A percentile compares a stretch with the other conserved stretches of the same genome.
Evolutionary conservation across 768 basidiomycete genomes (phyloP).

Genomic region (Xanthoconium purpureum): DNA sequence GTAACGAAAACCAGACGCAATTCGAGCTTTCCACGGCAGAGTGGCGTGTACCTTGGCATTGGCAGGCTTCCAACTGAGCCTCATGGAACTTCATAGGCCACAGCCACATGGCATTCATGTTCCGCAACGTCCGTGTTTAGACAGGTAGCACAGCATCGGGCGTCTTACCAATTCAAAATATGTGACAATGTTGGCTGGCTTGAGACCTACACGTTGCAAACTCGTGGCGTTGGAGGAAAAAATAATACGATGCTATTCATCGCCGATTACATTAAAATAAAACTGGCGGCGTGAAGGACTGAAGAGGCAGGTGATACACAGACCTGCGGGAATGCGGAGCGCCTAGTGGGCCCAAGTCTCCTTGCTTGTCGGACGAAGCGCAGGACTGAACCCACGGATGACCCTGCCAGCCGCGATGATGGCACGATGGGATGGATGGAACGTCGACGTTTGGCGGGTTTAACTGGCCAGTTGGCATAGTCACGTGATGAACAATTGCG

Average conservation of each 20-base stretch:
- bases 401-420: slow-evolving; percentile 4
- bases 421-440: background rate
- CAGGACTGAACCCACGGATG: slow-evolving; percentile 3
- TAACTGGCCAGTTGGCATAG: background rate
- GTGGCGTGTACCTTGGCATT: slow-evolving; percentile 24
- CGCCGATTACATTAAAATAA: background rate
- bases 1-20: background rate
- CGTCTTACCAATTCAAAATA: slow-evolving; percentile 12
- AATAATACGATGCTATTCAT: background rate
- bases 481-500: slow-evolving; percentile 18
- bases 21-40: background rate
- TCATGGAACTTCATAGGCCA: slow-evolving; percentile 23
- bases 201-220: slow-evolving; percentile 21
- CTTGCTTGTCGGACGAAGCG: slow-evolving; percentile 18
- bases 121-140: background rate
- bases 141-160: background rate
- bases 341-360: slow-evolving; percentile 5
- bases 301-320: slow-evolving; percentile 1
- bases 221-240: background rate
- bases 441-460: background rate
- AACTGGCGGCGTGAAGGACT: background rate
- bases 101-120: slow-evolving; percentile 19
- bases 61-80: slow-evolving; percentile 21
- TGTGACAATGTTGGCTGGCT: slow-evolving; percentile 17
- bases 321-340: slow-evolving; percentile 10